Evolutionary conservation across 495 filamentous ascomycete genomes (phyloP).

Genomic region (Cercophora newfieldiana): DNA sequence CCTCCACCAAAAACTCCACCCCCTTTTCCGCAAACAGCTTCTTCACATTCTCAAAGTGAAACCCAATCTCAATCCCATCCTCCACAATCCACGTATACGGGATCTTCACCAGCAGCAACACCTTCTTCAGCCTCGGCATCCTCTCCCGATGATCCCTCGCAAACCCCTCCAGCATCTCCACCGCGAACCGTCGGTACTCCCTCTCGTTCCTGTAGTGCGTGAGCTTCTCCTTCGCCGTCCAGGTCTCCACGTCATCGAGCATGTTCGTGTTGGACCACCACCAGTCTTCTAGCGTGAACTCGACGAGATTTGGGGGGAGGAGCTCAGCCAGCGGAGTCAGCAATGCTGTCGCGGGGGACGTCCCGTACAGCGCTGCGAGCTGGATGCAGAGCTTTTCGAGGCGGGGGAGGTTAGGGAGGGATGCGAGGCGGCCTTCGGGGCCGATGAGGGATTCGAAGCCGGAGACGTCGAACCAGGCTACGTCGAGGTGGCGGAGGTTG

Average conservation of each 20-base stretch:
- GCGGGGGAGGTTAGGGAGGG: slow-evolving; percentile 19
- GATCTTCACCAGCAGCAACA: slow-evolving; percentile 29
- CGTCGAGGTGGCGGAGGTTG: slow-evolving; percentile 33
- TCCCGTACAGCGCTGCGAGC: slow-evolving; percentile 29
- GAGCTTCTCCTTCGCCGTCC: slow-evolving; percentile 22
- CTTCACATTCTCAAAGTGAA: slow-evolving; percentile 27
- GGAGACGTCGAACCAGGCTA: slow-evolving; percentile 28
- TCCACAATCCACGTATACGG: slow-evolving; percentile 33
- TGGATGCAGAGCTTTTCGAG: slow-evolving; percentile 34
- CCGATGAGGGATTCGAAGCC: slow-evolving; percentile 27
- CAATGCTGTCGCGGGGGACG: slow-evolving; percentile 6
- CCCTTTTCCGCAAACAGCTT: slow-evolving; percentile 21
- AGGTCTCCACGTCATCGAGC: slow-evolving; percentile 21
- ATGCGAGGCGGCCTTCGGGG: slow-evolving; percentile 29
- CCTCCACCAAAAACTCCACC: slow-evolving; percentile 29
- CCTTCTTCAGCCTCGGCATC: slow-evolving; percentile 23
- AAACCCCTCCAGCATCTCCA: slow-evolving; percentile 26
- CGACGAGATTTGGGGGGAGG: slow-evolving; percentile 34
- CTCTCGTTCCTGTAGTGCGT: slow-evolving; percentile 24
- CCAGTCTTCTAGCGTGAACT: slow-evolving; percentile 37
- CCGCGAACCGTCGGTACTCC: slow-evolving; percentile 25
- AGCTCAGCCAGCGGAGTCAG: slow-evolving; percentile 25
- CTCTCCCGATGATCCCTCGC: slow-evolving; percentile 18
- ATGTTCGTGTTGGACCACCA: slow-evolving; percentile 30
- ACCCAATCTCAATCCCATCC: slow-evolving; percentile 20